Evolutionary conservation across 192 early-diverging fungal species (phyloP), one percentile per base, ranked within the genome.

Genomic region (Phlyctochytrium planicorne): DNA sequence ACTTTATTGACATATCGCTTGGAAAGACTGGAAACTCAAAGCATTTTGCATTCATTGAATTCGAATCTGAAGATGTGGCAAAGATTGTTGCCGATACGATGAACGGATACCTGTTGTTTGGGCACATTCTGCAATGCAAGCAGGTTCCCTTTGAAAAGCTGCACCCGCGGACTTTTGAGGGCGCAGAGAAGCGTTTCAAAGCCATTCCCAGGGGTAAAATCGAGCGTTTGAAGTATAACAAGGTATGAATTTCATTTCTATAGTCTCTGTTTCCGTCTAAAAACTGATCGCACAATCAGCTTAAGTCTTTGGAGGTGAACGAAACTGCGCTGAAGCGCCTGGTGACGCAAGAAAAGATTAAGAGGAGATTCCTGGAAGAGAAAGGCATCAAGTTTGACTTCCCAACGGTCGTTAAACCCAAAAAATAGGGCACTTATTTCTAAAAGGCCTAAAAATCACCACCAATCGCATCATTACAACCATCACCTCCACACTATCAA

Each of bases 21-120:
- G 30, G 24, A 47, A n/a, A 87, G 80, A 98, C 95, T n/a, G 94
- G 93, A 2, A 72, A 74, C 37, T 94, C 94, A 10, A 92, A 91
- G 78, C 95, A 98, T 75, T 98, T 87, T 72, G 97, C 89, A 0
- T 98, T 95, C 66, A 91, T 98, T 64, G 92, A 97, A 75, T 98
- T 98, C 70, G 80, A 73, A 3, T 78, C 85, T 52, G 74, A 75
- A 33, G 89, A 92, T 50, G 93, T 94, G 14, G 97, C 97, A 20
- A 61, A 84, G 55, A 94, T 97, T 60, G 97, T 94, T 1, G 94
- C 93, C 12, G 89, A 94, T 24, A 98, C 97, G 14, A 98, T 98
- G 97, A 67, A 98, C 2, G 56, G 62, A 30, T 73, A 60, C 61
- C 52, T 63, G 29, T 27, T 63, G n/a, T 62, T 72, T 63, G 62